Evolutionary conservation across 352 stramenopile genomes (phyloP).

Genomic region (Sclerospora graminicola): DNA sequence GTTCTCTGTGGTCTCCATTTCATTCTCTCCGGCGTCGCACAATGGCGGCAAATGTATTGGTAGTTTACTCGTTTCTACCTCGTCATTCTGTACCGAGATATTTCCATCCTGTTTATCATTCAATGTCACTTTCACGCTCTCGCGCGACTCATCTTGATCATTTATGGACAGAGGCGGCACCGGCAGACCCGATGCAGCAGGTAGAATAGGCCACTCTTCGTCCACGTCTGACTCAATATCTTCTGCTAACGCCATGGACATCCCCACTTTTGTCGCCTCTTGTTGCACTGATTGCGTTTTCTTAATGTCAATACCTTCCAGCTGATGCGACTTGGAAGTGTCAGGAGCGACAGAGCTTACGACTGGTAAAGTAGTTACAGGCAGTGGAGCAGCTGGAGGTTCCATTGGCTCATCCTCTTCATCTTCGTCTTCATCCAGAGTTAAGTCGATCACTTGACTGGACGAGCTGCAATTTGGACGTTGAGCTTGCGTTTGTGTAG

Average conservation of each 20-base stretch:
- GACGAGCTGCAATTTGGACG: conserved; percentile 1
- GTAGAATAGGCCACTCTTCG: conserved; percentile 36
- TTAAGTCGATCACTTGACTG: conserved; percentile 39
- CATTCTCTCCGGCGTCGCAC: conserved; percentile 7
- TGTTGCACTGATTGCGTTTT: neutral
- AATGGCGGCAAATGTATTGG: neutral
- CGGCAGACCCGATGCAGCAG: neutral
- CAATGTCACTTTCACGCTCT: conserved; percentile 6
- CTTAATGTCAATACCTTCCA: neutral
- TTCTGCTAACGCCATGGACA: conserved; percentile 6
- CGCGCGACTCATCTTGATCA: neutral
- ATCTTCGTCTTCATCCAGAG: conserved; percentile 42
- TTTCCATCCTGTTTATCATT: conserved; percentile 1
- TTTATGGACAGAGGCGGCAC: neutral
- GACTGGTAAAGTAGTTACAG: neutral
- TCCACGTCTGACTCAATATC: conserved; percentile 51
- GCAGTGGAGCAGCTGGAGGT: neutral
- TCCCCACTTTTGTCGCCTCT: neutral
- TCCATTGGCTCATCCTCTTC: conserved; percentile 37
- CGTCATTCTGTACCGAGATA: neutral
- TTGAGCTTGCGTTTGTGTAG: neutral
- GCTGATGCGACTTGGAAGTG: neutral
- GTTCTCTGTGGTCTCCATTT: conserved; percentile 30
- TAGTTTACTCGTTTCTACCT: conserved; percentile 1
- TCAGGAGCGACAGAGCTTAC: conserved; percentile 4